Evolutionary conservation across 768 basidiomycete species (phyloP).

Genomic region (Pulveroboletus sp.): DNA sequence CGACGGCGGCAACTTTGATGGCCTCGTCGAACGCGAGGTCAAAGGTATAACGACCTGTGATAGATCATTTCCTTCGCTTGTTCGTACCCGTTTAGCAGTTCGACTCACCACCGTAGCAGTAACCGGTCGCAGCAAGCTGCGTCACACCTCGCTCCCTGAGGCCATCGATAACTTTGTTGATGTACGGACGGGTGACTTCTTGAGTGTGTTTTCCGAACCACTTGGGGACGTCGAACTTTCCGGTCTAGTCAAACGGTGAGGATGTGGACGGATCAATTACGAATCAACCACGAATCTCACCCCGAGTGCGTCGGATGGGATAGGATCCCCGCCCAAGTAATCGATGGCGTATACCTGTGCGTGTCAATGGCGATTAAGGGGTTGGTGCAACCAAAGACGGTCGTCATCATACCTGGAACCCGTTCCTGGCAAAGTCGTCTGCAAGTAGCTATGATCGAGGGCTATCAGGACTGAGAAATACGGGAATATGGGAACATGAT

Average conservation of each 20-base stretch:
- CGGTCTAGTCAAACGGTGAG: not conserved
- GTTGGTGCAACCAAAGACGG: not conserved
- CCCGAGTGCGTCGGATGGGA: constrained; percentile 14
- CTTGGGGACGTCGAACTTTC: constrained; percentile 20
- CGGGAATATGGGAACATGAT: not conserved
- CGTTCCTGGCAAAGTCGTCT: constrained; percentile 43
- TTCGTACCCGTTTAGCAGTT: not conserved
- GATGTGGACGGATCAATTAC: not conserved
- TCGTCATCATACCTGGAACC: constrained; percentile 29
- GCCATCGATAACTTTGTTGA: constrained; percentile 55
- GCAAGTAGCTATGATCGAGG: constrained; percentile 34
- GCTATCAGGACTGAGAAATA: not conserved
- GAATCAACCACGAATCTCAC: constrained; percentile 1
- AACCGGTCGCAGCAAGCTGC: constrained; percentile 58
- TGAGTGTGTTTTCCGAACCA: constrained; percentile 44
- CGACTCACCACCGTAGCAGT: constrained; percentile 63
- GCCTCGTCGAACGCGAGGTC: constrained; percentile 43
- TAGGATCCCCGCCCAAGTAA: constrained; percentile 28
- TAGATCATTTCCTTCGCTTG: not conserved
- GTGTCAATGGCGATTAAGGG: not conserved
- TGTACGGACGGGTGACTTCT: constrained; percentile 40
- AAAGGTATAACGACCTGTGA: constrained; percentile 40
- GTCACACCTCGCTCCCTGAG: constrained; percentile 61
- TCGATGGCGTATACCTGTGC: constrained; percentile 23
- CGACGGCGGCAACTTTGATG: constrained; percentile 37